Evolutionary conservation across 2,329 filamentous ascomycete species (phyloP), one percentile per base, ranked within the genome.

Genomic region (Colletotrichum chlorophyti): DNA sequence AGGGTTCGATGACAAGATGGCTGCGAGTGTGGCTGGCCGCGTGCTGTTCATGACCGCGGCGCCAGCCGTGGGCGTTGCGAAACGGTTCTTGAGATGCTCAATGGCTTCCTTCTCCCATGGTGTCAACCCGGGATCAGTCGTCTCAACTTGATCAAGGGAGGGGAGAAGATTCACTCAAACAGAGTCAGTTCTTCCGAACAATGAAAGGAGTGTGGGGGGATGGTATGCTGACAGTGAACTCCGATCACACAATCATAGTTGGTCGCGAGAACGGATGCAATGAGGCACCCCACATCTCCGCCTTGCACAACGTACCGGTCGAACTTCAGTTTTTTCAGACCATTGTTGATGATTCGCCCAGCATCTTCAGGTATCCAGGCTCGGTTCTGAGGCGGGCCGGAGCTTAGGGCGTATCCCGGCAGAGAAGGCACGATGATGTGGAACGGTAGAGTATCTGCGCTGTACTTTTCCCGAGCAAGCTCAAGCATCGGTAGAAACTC

Each of bases 361-460:
- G 49, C 21, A 72, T 62, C 61, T 1, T 62, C 68, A 63, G 78
- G 14, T 10, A 37, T 50, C n/a, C n/a, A 3, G 40, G 31, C 17
- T 52, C 49, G 4, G 15, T 57, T 43, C 4, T 59, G n/a, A 3
- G 80, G 79, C 1, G 73, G 69, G 2, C 74, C 76, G 0, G 82
- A 84, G 11, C n/a, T n/a, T n/a, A 52, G 26, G 8, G 37, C 49
- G 64, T 81, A 87, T 12, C 82, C 84, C 0, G 82, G 81, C 6
- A 86, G 69, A 0, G 79, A 82, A 0, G 83, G 84, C 0, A 81
- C 77, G 32, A 87, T 75, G 46, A 86, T 67, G 63, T 87, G 83
- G 65, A 82, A 87, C 0, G 83, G 83, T n/a, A 86, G 69, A 1
- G 70, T 73, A 1, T 78, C 69, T 0, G 80, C 73, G 0, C 76